Percentiles rank a stretch among this genome's conserved stretches.
Evolutionary conservation across 805 yeast genomes (phyloP).

Genomic region (Scheffersomyces coipomensis): DNA sequence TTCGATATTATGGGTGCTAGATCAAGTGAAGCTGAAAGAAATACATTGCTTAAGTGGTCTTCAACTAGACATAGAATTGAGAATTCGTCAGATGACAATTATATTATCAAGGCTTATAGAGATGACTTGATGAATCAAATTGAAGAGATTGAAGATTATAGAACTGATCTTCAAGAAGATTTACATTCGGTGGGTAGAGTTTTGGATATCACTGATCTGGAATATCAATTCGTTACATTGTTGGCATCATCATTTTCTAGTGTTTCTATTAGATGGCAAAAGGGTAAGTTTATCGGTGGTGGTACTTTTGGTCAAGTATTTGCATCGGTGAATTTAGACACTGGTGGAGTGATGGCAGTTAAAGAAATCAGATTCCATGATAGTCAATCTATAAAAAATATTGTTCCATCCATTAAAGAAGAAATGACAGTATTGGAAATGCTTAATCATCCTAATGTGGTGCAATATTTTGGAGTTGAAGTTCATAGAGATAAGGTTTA

Average conservation of each 20-base stretch:
- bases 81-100: constrained; percentile 39
- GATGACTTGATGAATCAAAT: constrained; percentile 70
- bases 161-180: constrained; percentile 43
- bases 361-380: constrained; percentile 93
- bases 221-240: constrained; percentile 80
- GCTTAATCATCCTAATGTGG: constrained; percentile 94
- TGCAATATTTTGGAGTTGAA: constrained; percentile 95
- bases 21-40: constrained; percentile 66
- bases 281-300: constrained; percentile 89
- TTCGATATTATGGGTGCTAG: constrained; percentile 98
- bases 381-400: constrained; percentile 75
- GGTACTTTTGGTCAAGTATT: constrained; percentile 95
- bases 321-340: constrained; percentile 88
- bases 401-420: constrained; percentile 87
- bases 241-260: constrained; percentile 87
- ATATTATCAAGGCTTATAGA: constrained; percentile 49
- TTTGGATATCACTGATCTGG: constrained; percentile 81
- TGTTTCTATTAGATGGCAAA: constrained; percentile 95
- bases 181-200: constrained; percentile 74
- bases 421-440: constrained; percentile 96
- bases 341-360: constrained; percentile 96
- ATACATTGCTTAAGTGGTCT: constrained; percentile 53
- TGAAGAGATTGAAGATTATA: constrained; percentile 56
- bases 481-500: constrained; percentile 94
- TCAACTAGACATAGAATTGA: constrained; percentile 53